Conservation (phyloP, 441 rosid genomes). For the Manihot esculenta region DNA sequence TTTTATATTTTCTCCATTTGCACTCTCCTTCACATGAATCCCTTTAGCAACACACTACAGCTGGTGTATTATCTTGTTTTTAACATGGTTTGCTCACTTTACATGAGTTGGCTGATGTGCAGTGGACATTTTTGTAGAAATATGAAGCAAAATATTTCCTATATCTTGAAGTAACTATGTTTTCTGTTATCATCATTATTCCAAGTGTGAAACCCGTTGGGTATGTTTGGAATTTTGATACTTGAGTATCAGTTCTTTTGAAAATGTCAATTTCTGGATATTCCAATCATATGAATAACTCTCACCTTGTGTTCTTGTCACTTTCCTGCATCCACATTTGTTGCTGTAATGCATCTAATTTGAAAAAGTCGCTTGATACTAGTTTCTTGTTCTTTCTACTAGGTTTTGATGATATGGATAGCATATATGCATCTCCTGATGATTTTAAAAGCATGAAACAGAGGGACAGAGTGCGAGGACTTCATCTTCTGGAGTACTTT, state of each 20-base stretch:
- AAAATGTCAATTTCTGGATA: neutral
- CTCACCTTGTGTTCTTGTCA: neutral
- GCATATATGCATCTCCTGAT: slow-evolving; percentile 80
- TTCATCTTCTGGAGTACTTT: slow-evolving; percentile 79
- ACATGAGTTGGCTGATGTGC: neutral
- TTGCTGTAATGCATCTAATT: neutral
- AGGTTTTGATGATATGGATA: slow-evolving; percentile 89
- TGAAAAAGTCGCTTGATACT: slow-evolving; percentile 10
- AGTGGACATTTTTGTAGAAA: neutral
- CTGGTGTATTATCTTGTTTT: neutral
- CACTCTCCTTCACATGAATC: neutral
- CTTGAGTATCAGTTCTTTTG: neutral
- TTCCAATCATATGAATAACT: neutral
- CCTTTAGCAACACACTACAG: neutral
- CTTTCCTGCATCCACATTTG: neutral
- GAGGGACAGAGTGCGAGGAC: slow-evolving; percentile 68
- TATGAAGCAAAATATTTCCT: neutral
- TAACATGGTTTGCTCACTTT: neutral
- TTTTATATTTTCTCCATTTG: no score
- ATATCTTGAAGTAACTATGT: neutral
- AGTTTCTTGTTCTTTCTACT: slow-evolving; percentile 4
- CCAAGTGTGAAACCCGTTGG: neutral
- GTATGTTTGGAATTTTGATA: neutral
- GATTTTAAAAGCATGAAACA: slow-evolving; percentile 58
- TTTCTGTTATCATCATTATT: neutral